phyloP scores from a whole-genome alignment of 2,329 filamentous ascomycete genomes.

The Hymenoscyphus salicellus region DNA sequence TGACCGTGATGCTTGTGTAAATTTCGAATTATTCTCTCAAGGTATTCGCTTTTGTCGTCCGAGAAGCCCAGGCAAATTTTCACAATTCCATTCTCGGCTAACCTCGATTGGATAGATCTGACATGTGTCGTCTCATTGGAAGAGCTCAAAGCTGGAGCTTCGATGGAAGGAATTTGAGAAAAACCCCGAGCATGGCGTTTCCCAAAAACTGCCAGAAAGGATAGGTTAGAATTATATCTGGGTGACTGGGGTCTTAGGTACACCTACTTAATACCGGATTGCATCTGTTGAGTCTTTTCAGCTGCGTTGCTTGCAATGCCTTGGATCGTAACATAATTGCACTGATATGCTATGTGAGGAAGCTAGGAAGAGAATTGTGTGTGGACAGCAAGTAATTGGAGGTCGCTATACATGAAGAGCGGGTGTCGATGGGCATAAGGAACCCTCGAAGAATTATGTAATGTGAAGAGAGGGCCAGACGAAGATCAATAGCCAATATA shows the following conservation, averaged over 20 bases:
- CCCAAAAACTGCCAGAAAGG: not conserved
- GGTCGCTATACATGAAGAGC: not conserved
- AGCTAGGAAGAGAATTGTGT: not conserved
- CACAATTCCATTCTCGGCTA: conserved; percentile 5
- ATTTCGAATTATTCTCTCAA: conserved; percentile 1
- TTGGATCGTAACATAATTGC: not conserved
- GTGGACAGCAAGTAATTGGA: not conserved
- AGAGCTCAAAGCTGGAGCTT: conserved; percentile 1
- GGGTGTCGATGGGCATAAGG: not conserved
- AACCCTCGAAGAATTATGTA: not conserved
- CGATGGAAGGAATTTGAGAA: not conserved
- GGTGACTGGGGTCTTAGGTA: not conserved
- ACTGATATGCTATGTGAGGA: not conserved
- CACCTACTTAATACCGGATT: not conserved
- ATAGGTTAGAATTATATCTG: not conserved
- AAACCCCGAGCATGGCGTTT: not conserved
- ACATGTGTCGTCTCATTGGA: not conserved
- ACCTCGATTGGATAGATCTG: not conserved
- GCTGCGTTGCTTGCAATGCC: not conserved
- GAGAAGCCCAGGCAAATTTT: conserved; percentile 3
- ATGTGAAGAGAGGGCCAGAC: not conserved
- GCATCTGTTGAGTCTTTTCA: not conserved
- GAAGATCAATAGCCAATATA: not conserved
- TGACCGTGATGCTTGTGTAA: conserved; percentile 15
- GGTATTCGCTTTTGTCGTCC: conserved; percentile 7